Evolutionary conservation across 2,329 filamentous ascomycete genomes (phyloP), one percentile per base, ranked within the genome.

Genomic region (Ascocoryne sarcoides): DNA sequence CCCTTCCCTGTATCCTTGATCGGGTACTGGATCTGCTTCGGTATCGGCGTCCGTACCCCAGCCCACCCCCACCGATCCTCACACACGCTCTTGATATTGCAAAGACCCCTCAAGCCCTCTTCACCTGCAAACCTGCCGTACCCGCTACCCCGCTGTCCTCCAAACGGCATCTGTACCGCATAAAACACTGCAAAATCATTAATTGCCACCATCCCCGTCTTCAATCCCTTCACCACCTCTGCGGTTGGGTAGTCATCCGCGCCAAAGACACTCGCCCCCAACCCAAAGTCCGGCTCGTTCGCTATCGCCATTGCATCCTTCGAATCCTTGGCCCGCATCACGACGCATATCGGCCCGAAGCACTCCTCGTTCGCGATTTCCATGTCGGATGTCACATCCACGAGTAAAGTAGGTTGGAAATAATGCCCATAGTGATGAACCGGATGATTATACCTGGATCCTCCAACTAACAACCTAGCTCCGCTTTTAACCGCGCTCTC

Each of bases 141-240:
- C 0, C 85, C 92, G 17, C 84, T 93, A 1, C 88, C 90, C 43
- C 76, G 79, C n/a, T 55, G 46, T 18, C 59, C 92, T 28, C 92
- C 92, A 62, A 98, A 98, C 0, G 92, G 92, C 29, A 98, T 66
- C 63, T 95, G 88, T 5, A 94, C 89, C 38, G 90, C 87, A 59
- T 98, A 98, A 62, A 80, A 95, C 19, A 79, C 82, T 15, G 82
- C 92, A 57, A 98, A 98, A 65, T 98, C 92, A 60, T 98, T 98
- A 52, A 98, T 76, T 17, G 87, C 79, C 0, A 96, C 85, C 84
- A 95, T 95, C 32, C 92, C 92, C 0, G 84, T 79, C 47, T 82
- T 76, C 37, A 95, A 71, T 17, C 77, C 75, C 15, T 64, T 64
- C 1, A 90, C 77, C 19, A 93, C 76, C 12, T 66, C 66, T 12